Base-by-base conservation (phyloP, 345 rosid species). In the Aquilaria sinensis region DNA sequence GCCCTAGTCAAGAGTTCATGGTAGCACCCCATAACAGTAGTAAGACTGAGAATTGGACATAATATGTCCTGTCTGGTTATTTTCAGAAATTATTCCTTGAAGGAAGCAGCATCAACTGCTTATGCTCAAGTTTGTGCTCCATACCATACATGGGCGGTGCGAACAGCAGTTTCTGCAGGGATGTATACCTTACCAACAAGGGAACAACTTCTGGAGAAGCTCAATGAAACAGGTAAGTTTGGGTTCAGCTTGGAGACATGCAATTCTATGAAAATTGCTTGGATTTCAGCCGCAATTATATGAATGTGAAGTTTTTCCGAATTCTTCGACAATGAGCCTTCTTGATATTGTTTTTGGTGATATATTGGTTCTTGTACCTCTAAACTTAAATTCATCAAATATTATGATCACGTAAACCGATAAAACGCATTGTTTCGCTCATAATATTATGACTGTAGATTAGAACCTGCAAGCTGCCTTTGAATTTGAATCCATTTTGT, bases 91-190 rank as follows among this genome's bases (percentile, higher is more conserved):
- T 73, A 74, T 72, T 85, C 92, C 12, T 79, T 89, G 68, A 90
- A 77, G 79, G 86, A 88, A 2, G 97, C 96, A 12, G 98, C 96
- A 6, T 77, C 97, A 16, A 74, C 90, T 12, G 97, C 98, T 61
- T 93, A 88, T 67, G 65, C 90, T 0, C 82, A 83, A 77, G 96
- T 93, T 5, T 90, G 96, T 57, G 97, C 97, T 15, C 98, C 96
- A 15, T 93, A 63, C 63, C 98, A 88, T 55, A 76, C 92, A 5
- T 88, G 98, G 99, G 78, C 95, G 0, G 81, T 90, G 57, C 74
- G 97, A 63, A 80, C 96, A 10, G 97, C 97, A 1, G 98, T 88
- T 70, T 90, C 82, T 63, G 96, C 98, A 1, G 98, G 96, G 59
- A 93, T 93, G 97, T 88, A 85, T 64, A 75, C 99, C 51, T 90